Conservation (phyloP, 805 yeast species). For the Candida arabinofermentans region DNA sequence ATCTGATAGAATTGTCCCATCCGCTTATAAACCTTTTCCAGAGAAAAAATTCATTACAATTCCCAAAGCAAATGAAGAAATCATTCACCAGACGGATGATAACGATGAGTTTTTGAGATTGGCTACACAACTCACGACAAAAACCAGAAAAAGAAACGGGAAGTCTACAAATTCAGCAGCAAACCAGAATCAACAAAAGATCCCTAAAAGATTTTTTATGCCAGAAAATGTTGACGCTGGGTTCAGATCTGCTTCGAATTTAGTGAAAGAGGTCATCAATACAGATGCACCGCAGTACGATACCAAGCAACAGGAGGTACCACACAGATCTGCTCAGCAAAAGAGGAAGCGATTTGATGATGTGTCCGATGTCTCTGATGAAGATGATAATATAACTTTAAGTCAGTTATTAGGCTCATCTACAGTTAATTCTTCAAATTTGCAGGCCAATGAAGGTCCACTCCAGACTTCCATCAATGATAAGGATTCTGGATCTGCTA, state of each 20-base stretch:
- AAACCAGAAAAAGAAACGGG: constrained; percentile 32
- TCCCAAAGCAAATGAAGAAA: constrained; percentile 64
- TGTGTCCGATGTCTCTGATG: constrained; percentile 14
- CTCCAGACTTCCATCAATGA: no score
- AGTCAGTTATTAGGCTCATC: constrained; percentile 18
- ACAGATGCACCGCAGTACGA: no score
- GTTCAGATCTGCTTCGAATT: constrained; percentile 46
- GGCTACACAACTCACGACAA: constrained; percentile 63
- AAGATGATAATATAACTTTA: constrained; percentile 13
- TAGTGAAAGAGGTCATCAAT: constrained; percentile 32
- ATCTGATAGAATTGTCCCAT: constrained; percentile 70
- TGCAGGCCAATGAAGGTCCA: constrained; percentile 6
- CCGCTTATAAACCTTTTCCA: constrained; percentile 48
- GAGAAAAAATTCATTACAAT: constrained; percentile 54
- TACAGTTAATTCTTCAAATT: constrained; percentile 3
- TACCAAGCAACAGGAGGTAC: constrained; percentile 4
- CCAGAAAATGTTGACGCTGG: constrained; percentile 71
- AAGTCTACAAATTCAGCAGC: constrained; percentile 8
- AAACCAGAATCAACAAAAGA: constrained; percentile 11
- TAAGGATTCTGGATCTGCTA: no score
- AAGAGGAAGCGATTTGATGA: constrained; percentile 10
- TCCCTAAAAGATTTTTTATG: constrained; percentile 54
- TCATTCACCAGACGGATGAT: constrained; percentile 39
- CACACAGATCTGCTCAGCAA: constrained; percentile 1
- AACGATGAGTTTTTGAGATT: constrained; percentile 57